Evolutionary conservation across 371 early-diverging fungal species (phyloP).

Genomic region (Haplosporangium sp.): DNA sequence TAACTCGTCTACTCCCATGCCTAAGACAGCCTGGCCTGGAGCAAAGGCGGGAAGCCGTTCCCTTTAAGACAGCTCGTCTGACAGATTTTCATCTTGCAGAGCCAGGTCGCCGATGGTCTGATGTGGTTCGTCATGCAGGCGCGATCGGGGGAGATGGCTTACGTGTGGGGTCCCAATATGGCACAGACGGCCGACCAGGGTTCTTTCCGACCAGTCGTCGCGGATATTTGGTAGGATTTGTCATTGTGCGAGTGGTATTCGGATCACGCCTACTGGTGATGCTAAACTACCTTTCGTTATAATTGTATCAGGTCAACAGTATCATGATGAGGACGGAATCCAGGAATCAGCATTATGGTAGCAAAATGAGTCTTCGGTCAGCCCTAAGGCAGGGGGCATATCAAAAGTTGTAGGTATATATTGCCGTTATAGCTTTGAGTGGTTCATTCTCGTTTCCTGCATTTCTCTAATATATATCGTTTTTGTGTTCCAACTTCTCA

Average conservation of each 20-base stretch:
- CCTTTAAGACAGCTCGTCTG: conserved; percentile 30
- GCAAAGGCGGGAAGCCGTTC: conserved; percentile 31
- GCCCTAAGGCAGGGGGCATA: conserved; percentile 31
- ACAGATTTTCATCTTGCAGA: conserved; percentile 41
- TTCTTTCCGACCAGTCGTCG: conserved; percentile 46
- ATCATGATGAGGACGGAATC: conserved; percentile 43
- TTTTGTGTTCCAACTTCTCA: not conserved
- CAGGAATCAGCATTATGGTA: conserved; percentile 13
- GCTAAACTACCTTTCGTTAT: not conserved
- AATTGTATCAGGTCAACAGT: conserved; percentile 24
- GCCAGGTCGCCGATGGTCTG: conserved; percentile 37
- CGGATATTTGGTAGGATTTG: conserved; percentile 27
- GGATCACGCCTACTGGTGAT: not conserved
- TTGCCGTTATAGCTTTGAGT: not conserved
- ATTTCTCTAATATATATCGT: not conserved
- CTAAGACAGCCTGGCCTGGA: conserved; percentile 33
- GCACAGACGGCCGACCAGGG: conserved; percentile 33
- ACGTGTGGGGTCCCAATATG: conserved; percentile 20
- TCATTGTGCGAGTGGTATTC: not conserved
- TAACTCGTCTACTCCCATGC: conserved; percentile 29
- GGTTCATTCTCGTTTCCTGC: not conserved
- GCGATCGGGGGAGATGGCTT: conserved; percentile 12
- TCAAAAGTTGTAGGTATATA: conserved; percentile 21
- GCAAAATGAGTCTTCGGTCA: conserved; percentile 41
- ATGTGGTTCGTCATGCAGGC: conserved; percentile 38